phyloP scores from a whole-genome alignment of 805 yeast species.

The Kodamaea neixiangensis region DNA sequence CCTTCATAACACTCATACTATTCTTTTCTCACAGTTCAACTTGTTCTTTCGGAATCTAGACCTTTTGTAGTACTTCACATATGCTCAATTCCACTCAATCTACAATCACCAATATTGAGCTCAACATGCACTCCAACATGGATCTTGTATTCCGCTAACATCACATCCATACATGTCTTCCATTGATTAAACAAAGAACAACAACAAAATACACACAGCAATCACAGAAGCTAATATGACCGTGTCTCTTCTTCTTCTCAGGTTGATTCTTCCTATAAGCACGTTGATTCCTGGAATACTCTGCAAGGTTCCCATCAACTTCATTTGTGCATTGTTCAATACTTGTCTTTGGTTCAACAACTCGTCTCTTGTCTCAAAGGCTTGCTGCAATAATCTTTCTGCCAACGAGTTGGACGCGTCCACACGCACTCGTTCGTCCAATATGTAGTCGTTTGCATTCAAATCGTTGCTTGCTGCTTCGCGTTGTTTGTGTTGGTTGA shows the following conservation, averaged over 20 bases:
- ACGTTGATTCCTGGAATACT: constrained; percentile 82
- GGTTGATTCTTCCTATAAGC: constrained; percentile 75
- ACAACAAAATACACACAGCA: constrained; percentile 66
- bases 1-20: too few species aligned
- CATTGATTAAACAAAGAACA: constrained; percentile 41
- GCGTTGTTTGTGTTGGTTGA: constrained; percentile 61
- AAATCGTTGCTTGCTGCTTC: constrained; percentile 22
- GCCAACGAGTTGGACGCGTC: constrained; percentile 73
- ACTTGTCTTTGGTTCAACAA: constrained; percentile 68
- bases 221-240: constrained; percentile 77
- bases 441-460: constrained; percentile 69
- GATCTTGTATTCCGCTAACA: too few species aligned
- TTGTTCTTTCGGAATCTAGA: too few species aligned
- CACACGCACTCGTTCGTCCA: constrained; percentile 73
- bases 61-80: too few species aligned
- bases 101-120: too few species aligned
- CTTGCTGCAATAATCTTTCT: constrained; percentile 79
- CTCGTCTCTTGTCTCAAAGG: constrained; percentile 87
- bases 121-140: neutral
- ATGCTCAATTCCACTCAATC: too few species aligned
- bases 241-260: constrained; percentile 86
- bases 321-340: constrained; percentile 63
- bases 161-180: too few species aligned
- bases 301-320: constrained; percentile 60
- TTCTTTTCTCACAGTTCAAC: too few species aligned